A percentile compares a stretch with the other conserved stretches of the same genome.
Evolutionary conservation across 1,284 basidiomycete genomes (phyloP).

Genomic region (Ganoderma resinaceum): DNA sequence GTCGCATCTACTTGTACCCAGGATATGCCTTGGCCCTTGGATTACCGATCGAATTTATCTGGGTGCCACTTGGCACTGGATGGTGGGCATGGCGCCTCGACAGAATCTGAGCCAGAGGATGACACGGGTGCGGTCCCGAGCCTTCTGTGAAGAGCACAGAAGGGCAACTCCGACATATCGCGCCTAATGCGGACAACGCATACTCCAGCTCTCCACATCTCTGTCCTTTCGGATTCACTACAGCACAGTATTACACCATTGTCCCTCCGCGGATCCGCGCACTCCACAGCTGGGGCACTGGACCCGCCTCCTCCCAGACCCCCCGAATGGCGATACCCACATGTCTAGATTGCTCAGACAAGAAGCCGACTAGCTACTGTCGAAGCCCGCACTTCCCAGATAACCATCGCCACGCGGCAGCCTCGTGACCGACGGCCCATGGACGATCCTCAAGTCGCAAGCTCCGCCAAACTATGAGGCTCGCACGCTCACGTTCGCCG

Average conservation of each 20-base stretch:
- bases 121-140: neutral
- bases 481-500: neutral
- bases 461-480: neutral
- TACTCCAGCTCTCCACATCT: neutral
- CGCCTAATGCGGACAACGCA: neutral
- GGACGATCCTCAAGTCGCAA: neutral
- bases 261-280: constrained; percentile 3
- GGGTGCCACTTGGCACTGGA: neutral
- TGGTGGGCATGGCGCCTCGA: neutral
- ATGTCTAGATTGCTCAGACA: neutral
- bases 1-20: neutral
- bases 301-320: neutral
- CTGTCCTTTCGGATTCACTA: neutral
- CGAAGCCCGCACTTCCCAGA: neutral
- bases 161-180: neutral
- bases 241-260: neutral
- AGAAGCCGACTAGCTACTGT: neutral
- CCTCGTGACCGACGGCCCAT: neutral
- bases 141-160: constrained; percentile 6
- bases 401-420: neutral
- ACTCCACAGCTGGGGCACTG: neutral
- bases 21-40: neutral
- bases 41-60: neutral
- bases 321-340: neutral
- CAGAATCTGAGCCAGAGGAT: neutral